Evolutionary conservation across 2,329 filamentous ascomycete genomes (phyloP), one percentile per base, ranked within the genome.

Genomic region (Aspergillus ibericus): DNA sequence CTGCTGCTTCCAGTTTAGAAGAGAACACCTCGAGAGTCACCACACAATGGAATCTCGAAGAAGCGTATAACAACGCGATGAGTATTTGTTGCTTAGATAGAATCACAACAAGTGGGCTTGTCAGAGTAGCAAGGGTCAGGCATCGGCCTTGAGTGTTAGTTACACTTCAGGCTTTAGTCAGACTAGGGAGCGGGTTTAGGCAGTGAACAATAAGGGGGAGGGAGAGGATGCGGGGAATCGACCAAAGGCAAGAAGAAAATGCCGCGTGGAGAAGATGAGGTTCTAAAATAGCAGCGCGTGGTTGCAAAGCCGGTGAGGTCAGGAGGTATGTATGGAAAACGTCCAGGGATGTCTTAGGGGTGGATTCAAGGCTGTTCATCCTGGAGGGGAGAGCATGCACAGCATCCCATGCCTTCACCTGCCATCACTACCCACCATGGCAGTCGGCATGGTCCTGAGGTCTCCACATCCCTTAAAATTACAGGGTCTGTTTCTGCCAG

Each of bases 401-500:
- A 48, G 44, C 44, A 27, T 32, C 27, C 29, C 44, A 29, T 48
- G 44, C 34, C 48, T 36, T 51, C 18, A 51, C 48, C 48, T 34
- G 48, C 29, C 48, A 51, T 36, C 34, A 51, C 34, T 51, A 36
- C 29, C 48, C 34, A 35, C 27, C 20, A 51, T 51, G 48, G 48
- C 22, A 48, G n/a, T 27, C 22, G 16, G 16, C 13, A 40, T 53
- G 38, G 25, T 27, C 27, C n/a, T 52, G 20, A 10, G 38, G 51
- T 42, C 51, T 53, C 51, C 51, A 53, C 51, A n/a, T 44, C 34
- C 25, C 25, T 20, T 29, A 42, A 16, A 40, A 44, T 32, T 53
- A 53, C 51, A 53, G 51, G 51, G 51, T 53, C 51, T 44, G 51
- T 53, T 53, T 53, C 51, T 53, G 51, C 51, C 51, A 32, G 50